Percentiles rank a stretch among this genome's conserved stretches.
Evolutionary conservation across 176 grass and related monocot genomes (phyloP).

Genomic region (Poa pratensis): DNA sequence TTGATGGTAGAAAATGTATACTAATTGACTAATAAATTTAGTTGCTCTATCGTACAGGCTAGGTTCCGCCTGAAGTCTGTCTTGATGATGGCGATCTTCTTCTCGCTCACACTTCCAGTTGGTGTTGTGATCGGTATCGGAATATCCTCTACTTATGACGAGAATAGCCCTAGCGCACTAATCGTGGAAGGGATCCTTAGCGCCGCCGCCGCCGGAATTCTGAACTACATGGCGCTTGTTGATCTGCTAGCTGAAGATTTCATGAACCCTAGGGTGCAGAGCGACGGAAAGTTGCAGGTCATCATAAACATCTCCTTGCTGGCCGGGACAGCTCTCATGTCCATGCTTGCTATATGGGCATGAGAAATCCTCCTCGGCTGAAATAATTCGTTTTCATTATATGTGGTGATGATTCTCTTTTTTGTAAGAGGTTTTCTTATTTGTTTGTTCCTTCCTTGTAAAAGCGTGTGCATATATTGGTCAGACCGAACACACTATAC

Average conservation of each 20-base stretch:
- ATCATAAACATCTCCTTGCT: constrained; percentile 50
- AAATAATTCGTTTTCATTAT: not conserved
- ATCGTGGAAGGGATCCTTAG: constrained; percentile 68
- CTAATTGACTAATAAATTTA: not conserved
- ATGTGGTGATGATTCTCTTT: not conserved
- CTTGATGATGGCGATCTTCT: constrained; percentile 58
- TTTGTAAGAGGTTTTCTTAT: not conserved
- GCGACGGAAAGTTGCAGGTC: constrained; percentile 52
- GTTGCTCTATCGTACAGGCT: constrained; percentile 42
- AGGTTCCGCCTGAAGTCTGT: constrained; percentile 48
- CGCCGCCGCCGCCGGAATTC: constrained; percentile 47
- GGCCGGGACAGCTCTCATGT: constrained; percentile 57
- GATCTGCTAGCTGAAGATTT: constrained; percentile 68
- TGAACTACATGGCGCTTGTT: constrained; percentile 75
- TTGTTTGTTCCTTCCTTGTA: not conserved
- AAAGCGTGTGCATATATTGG: not conserved
- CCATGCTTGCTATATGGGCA: constrained; percentile 78
- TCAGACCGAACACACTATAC: not conserved
- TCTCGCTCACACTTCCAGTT: constrained; percentile 61
- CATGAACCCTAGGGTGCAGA: constrained; percentile 70
- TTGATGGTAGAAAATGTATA: not conserved
- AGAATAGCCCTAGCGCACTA: constrained; percentile 63
- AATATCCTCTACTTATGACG: constrained; percentile 66
- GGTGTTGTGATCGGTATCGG: constrained; percentile 67
- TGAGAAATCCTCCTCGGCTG: not conserved